phyloP scores from a whole-genome alignment of 306 rosid species.

The Acmispon strigosus region DNA sequence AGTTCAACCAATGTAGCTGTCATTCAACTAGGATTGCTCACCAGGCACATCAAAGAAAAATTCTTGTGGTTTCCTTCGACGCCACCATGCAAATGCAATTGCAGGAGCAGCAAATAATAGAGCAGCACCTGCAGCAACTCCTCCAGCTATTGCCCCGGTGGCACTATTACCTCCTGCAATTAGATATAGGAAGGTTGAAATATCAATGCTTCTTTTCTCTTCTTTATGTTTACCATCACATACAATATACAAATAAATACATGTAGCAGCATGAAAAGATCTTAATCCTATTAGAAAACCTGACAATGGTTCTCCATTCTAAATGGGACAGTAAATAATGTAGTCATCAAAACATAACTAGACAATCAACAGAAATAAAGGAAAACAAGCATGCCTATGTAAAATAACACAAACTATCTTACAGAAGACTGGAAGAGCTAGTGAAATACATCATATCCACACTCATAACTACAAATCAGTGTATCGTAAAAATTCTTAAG shows the following conservation, averaged over 20 bases:
- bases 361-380: neutral
- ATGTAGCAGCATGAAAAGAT: neutral
- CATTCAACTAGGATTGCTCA: slow-evolving; percentile 25
- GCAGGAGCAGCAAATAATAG: slow-evolving; percentile 97
- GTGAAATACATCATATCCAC: neutral
- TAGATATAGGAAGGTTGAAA: slow-evolving; percentile 10
- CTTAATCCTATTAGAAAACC: neutral
- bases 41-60: slow-evolving; percentile 99
- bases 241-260: neutral
- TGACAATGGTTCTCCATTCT: neutral
- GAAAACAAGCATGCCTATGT: neutral
- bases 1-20: neutral
- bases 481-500: neutral
- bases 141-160: slow-evolving; percentile 97
- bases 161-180: slow-evolving; percentile 79
- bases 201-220: neutral
- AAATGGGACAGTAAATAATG: neutral
- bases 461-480: neutral
- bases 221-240: neutral
- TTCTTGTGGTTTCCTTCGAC: slow-evolving; percentile 94
- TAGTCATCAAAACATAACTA: neutral
- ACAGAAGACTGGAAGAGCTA: neutral
- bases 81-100: slow-evolving; percentile 99
- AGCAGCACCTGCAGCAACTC: slow-evolving; percentile 99
- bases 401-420: neutral